phyloP scores from a whole-genome alignment of 176 grass and related monocot species.

The Carex littledalei region DNA sequence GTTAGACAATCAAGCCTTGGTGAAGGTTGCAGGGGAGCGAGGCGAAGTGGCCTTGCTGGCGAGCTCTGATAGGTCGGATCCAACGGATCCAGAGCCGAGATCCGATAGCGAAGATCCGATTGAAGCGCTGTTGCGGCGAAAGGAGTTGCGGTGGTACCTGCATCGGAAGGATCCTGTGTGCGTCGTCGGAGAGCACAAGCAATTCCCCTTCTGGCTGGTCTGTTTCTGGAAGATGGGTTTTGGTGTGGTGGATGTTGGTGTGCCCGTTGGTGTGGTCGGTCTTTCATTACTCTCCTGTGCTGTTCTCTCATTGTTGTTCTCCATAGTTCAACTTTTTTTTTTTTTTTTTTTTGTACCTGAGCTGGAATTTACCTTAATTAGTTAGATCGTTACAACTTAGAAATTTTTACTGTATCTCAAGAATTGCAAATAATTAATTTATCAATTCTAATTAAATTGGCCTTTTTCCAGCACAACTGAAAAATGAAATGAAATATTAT shows the following conservation, averaged over 20 bases:
- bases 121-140: neutral
- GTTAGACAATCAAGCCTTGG: slow-evolving; percentile 1
- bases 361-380: neutral
- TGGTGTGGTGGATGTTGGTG: neutral
- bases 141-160: slow-evolving; percentile 48
- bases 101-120: slow-evolving; percentile 25
- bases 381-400: neutral
- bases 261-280: slow-evolving; percentile 29
- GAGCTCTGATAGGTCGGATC: slow-evolving; percentile 27
- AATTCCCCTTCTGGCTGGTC: slow-evolving; percentile 31
- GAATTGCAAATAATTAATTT: neutral
- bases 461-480: neutral
- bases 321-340: neutral
- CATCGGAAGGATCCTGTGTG: slow-evolving; percentile 72
- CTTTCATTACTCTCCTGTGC: slow-evolving; percentile 29
- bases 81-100: slow-evolving; percentile 16
- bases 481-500: neutral
- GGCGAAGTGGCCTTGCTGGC: slow-evolving; percentile 31
- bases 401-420: neutral
- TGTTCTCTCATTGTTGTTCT: neutral
- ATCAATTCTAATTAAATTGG: neutral
- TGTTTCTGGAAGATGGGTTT: slow-evolving; percentile 23
- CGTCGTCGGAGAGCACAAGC: slow-evolving; percentile 71
- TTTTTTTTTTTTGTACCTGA: neutral
- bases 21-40: neutral